Evolutionary conservation across 163 green algal species (phyloP), one percentile per base, ranked within the genome.

Genomic region (Prototheca stagnorum): DNA sequence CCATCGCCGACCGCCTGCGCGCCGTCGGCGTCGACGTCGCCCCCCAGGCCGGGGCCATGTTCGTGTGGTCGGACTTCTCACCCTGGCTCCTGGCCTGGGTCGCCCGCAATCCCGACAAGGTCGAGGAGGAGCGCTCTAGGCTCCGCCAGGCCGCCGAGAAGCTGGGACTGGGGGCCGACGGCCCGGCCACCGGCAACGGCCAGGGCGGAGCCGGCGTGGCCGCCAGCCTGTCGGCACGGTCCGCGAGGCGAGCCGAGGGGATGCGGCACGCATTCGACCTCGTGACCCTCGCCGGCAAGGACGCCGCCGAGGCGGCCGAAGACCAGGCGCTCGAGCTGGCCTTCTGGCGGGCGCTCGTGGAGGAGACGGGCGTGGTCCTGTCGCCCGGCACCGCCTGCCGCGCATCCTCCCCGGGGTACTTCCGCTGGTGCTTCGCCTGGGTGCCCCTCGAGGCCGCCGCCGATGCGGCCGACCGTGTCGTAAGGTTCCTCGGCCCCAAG

Each of bases 391-490:
- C 77, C 39, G 56, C 49, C 24, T 89, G 74, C 44, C 70, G 81
- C 48, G 75, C 66, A 0, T 23, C 49, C 7, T 57, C 70, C 52
- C 79, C 80, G 1, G 80, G 80, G 26, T 86, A 64, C 63, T 88
- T 89, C 65, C 62, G 80, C 7, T 37, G 80, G 9, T 89, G 79
- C 64, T 91, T 75, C 54, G 77, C 77, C 3, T 82, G 72, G 67
- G 49, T 79, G 22, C 56, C 63, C 1, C 17, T 39, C 2, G 58
- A 56, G 14, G 65, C 68, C 40, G 11, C 29, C 17, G 22, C n/a
- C 5, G 40, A 31, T 21, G 40, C 40, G 14, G 16, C 22, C 11
- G 16, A 5, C 17, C 14, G 40, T 7, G 6, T 47, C 19, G n/a
- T 23, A 9, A 8, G 5, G 17, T 7, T 47, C 8, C 40, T 47